These are phyloP conservation scores for Talaromyces sp. DNA, from an alignment of 2,329 filamentous ascomycete genomes.

Conservation along the genomic window DNA sequence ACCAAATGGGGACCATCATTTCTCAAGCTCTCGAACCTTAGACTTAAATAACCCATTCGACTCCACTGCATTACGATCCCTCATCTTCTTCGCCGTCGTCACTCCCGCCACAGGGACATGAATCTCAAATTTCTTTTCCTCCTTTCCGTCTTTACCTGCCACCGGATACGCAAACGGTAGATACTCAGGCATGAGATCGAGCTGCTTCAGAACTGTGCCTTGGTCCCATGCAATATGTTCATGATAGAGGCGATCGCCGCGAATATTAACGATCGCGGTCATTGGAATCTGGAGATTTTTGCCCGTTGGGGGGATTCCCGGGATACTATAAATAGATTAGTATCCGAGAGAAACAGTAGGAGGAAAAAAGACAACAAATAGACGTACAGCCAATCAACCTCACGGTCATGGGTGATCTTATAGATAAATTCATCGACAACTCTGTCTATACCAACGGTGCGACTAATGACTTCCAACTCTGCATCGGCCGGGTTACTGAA, in stretches of 20 bases:
- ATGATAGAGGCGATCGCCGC: conserved; percentile 65
- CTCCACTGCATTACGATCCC: conserved; percentile 46
- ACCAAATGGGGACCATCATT: background rate
- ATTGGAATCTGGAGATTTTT: conserved; percentile 58
- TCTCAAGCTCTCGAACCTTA: conserved; percentile 25
- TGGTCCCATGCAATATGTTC: conserved; percentile 72
- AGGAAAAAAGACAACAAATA: background rate
- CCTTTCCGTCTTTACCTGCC: conserved; percentile 35
- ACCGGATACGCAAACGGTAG: conserved; percentile 59
- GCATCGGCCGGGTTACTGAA: conserved; percentile 68
- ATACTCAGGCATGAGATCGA: conserved; percentile 62
- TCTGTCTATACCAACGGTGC: conserved; percentile 68
- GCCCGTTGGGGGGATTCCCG: conserved; percentile 57
- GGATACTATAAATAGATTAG: conserved; percentile 30
- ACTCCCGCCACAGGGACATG: conserved; percentile 58
- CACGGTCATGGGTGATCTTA: conserved; percentile 58
- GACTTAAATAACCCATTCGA: conserved; percentile 57
- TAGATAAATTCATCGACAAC: conserved; percentile 69
- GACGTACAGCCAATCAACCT: conserved; percentile 66
- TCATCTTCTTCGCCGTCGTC: conserved; percentile 52
- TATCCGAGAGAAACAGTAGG: background rate
- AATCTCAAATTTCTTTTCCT: conserved; percentile 51
- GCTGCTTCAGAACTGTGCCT: conserved; percentile 57
- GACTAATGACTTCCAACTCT: conserved; percentile 63
- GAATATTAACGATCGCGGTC: conserved; percentile 62